Evolutionary conservation across 352 stramenopile genomes (phyloP).

Genomic region (Aphanomyces stellatus): DNA sequence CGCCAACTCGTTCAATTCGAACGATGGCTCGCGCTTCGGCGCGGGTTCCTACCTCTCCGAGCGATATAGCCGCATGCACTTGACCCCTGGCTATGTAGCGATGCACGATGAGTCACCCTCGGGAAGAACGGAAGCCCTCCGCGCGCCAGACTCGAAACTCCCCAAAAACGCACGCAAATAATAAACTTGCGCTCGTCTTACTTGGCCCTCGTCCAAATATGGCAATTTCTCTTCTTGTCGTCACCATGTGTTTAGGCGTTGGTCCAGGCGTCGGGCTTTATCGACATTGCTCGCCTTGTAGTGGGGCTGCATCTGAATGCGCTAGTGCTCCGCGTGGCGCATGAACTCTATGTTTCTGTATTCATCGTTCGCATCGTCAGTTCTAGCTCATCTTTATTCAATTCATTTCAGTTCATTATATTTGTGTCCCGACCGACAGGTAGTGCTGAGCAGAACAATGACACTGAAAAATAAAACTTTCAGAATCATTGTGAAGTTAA

Average conservation of each 20-base stretch:
- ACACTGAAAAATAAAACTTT: no score
- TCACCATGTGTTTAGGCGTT: slow-evolving; percentile 33
- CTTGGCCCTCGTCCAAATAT: not conserved
- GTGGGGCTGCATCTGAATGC: slow-evolving; percentile 82
- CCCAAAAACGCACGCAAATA: not conserved
- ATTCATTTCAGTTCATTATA: no score
- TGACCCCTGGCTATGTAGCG: no score
- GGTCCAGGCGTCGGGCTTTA: slow-evolving; percentile 74
- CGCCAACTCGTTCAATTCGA: no score
- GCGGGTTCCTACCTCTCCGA: no score
- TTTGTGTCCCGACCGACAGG: no score
- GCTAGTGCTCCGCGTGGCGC: slow-evolving; percentile 71
- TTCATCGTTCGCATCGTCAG: slow-evolving; percentile 77
- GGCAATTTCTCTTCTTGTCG: slow-evolving; percentile 14
- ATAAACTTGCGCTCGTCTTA: no score
- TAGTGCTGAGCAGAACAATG: no score
- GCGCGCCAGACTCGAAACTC: not conserved
- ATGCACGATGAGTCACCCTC: no score
- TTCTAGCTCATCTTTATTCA: slow-evolving; percentile 67
- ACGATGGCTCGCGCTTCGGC: no score
- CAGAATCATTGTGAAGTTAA: no score
- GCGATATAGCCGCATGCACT: no score
- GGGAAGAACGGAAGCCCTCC: not conserved
- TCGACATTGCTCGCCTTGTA: slow-evolving; percentile 84
- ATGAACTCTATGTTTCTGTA: slow-evolving; percentile 80